phyloP scores from a whole-genome alignment of 73 alveolate species.

The Tetrahymena malaccensis region DNA sequence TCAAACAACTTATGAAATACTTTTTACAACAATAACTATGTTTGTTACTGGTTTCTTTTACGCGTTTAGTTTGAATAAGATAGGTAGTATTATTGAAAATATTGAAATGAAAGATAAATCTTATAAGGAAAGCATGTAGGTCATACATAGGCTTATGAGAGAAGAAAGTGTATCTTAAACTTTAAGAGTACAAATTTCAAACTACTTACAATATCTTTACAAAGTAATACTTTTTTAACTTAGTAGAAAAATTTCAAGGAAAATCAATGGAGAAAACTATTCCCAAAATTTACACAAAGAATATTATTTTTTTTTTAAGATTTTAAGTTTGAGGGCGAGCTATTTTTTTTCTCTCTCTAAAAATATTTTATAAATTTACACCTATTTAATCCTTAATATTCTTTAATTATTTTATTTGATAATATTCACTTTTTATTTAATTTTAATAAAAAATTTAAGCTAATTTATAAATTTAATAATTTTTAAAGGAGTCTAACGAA shows the following conservation, averaged over 20 bases:
- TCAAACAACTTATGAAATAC: constrained; percentile 51
- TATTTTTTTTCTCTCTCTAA: too few relatives aligned
- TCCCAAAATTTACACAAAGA: too few relatives aligned
- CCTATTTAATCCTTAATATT: too few relatives aligned
- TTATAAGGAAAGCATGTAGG: neutral
- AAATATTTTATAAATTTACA: too few relatives aligned
- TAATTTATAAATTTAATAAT: too few relatives aligned
- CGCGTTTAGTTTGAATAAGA: constrained; percentile 21
- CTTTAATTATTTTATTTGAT: too few relatives aligned
- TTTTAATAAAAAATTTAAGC: neutral
- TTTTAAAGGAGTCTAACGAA: neutral
- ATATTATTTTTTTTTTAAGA: too few relatives aligned
- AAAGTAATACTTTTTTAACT: neutral
- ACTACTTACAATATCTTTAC: neutral
- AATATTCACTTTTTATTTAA: too few relatives aligned
- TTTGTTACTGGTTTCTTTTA: constrained; percentile 35
- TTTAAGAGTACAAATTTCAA: neutral
- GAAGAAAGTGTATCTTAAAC: neutral
- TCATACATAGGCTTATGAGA: neutral
- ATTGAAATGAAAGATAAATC: neutral
- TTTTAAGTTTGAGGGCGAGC: too few relatives aligned
- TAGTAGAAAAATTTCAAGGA: too few relatives aligned
- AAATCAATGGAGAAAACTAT: too few relatives aligned
- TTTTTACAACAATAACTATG: constrained; percentile 65
- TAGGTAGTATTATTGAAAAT: constrained; percentile 24